Evolutionary conservation across 1,284 basidiomycete species (phyloP), one percentile per base, ranked within the genome.

Genomic region (Boletus sp.): DNA sequence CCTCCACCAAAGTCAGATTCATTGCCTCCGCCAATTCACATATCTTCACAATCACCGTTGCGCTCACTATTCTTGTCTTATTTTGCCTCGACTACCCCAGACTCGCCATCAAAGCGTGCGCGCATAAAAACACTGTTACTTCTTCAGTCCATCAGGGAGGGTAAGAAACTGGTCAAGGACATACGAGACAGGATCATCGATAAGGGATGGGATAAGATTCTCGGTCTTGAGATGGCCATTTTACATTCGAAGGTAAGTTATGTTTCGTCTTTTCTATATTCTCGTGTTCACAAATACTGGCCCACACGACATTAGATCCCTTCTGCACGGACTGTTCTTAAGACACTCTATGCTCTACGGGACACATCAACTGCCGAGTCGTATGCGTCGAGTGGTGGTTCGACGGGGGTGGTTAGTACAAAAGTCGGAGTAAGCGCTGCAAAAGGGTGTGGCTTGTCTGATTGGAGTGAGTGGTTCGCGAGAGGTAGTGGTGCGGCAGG

Each of bases 321-420:
- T 10, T 73, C 84, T 39, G 82, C 91, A 58, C 77, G 73, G 7
- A 70, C 74, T 22, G 88, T 87, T 0, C 75, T 95, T 2, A 68
- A 77, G 7, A 73, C 79, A 2, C 78, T 96, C 8, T 75, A 82
- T 52, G 77, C 80, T 19, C 69, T 94, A 4, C 77, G 77, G 33
- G 92, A 95, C 64, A 72, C 80, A 0, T 70, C 78, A 0, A 86
- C 88, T 1, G 89, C 91, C 1, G 90, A 94, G 64, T 77, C 81
- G 2, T 94, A 92, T 67, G 90, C 63, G 76, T 84, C 9, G 76
- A 89, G 39, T 79, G 81, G 23, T 83, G 90, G 27, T 76, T 82
- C 40, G 76, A 44, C 33, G 1, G 61, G 65, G 16, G 48, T 94
- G 22, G 69, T 93, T 1, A 74, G 84, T 0, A 68, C 75, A 5